Evolutionary conservation across 192 early-diverging fungal species (phyloP).

Genomic region (Coemansia sp.): DNA sequence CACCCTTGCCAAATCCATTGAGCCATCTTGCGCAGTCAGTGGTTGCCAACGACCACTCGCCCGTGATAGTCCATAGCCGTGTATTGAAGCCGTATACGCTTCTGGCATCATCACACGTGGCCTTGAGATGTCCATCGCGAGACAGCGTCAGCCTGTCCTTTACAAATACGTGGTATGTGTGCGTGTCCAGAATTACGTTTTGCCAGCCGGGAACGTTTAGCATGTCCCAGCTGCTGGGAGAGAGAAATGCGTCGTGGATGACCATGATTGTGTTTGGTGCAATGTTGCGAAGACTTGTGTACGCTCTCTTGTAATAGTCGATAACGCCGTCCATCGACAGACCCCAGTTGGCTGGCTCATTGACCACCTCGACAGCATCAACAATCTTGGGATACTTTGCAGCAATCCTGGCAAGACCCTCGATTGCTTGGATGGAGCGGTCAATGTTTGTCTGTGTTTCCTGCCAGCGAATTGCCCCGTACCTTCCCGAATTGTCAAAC

Average conservation of each 20-base stretch:
- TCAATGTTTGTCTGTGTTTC: constrained; percentile 53
- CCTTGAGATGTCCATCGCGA: constrained; percentile 33
- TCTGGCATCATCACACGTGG: constrained; percentile 34
- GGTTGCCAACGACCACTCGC: constrained; percentile 71
- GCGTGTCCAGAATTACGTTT: constrained; percentile 52
- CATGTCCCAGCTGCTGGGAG: constrained; percentile 37
- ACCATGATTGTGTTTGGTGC: constrained; percentile 37
- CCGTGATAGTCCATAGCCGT: constrained; percentile 61
- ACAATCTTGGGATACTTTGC: constrained; percentile 41
- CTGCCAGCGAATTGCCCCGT: constrained; percentile 55
- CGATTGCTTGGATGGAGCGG: constrained; percentile 56
- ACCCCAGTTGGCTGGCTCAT: constrained; percentile 56
- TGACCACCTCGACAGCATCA: constrained; percentile 46
- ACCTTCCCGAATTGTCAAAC: constrained; percentile 59
- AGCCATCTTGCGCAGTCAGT: constrained; percentile 73
- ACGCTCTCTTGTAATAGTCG: constrained; percentile 46
- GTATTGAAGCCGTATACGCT: constrained; percentile 43
- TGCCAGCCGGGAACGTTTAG: constrained; percentile 50
- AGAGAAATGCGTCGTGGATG: constrained; percentile 53
- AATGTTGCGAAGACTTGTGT: constrained; percentile 39
- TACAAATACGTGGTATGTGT: constrained; percentile 58
- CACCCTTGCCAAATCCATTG: constrained; percentile 62
- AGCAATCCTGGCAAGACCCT: constrained; percentile 52
- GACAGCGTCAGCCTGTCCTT: constrained; percentile 31
- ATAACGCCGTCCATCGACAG: constrained; percentile 36